These are phyloP conservation scores for Poronia punctata DNA, from an alignment of 495 filamentous ascomycete genomes.

Conservation along the genomic window DNA sequence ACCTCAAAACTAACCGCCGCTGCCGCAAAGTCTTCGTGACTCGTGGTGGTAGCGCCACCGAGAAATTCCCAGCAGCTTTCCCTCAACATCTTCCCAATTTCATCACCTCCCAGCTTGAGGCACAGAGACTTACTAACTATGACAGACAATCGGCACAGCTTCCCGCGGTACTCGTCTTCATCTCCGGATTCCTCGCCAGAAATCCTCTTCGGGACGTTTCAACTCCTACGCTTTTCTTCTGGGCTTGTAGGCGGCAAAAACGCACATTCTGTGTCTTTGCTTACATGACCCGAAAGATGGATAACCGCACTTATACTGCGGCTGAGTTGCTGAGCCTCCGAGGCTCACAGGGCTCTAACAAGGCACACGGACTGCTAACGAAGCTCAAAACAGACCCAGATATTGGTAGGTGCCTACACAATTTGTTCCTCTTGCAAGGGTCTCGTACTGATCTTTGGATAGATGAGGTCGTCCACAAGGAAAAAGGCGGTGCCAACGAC, in stretches of 20 bases:
- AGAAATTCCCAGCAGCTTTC: no score
- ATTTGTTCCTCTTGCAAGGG: background rate
- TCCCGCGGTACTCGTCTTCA: conserved; percentile 18
- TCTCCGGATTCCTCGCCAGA: conserved; percentile 11
- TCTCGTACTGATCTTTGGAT: conserved; percentile 1
- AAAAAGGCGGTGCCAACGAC: conserved; percentile 4
- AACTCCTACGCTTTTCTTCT: conserved; percentile 25
- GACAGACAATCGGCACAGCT: conserved; percentile 13
- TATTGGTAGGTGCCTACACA: conserved; percentile 25
- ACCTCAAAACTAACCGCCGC: conserved; percentile 5
- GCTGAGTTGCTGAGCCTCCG: conserved; percentile 32
- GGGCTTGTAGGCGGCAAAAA: conserved; percentile 12
- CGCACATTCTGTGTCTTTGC: conserved; percentile 30
- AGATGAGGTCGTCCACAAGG: conserved; percentile 14
- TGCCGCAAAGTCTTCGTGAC: conserved; percentile 3
- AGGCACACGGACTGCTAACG: conserved; percentile 2
- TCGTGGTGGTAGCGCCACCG: no score
- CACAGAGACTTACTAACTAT: conserved; percentile 24
- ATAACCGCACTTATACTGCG: conserved; percentile 26
- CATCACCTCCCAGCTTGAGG: conserved; percentile 31
- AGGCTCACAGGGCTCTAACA: background rate
- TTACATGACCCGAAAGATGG: conserved; percentile 25
- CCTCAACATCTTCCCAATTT: conserved; percentile 14
- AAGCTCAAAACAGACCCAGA: conserved; percentile 24
- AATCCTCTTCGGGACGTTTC: conserved; percentile 5